A percentile compares a stretch with the other conserved stretches of the same genome.
These are phyloP conservation scores for Diphasiastrum complanatum DNA, from an alignment of 83 land plant genomes.

Conservation along the genomic window DNA sequence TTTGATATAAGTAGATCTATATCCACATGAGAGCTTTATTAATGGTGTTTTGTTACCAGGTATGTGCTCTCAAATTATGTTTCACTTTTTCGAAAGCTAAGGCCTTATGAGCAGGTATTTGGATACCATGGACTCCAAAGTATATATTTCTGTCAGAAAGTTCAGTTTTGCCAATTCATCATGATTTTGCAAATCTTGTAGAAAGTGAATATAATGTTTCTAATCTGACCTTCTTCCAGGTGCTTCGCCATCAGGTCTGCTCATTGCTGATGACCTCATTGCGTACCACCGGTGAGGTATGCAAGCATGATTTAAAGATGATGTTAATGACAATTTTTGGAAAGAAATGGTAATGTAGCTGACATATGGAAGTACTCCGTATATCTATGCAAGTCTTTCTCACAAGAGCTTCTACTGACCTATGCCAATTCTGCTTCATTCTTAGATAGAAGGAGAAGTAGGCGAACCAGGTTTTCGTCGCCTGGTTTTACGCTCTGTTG, in stretches of 20 bases:
- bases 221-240: slow-evolving; percentile 34
- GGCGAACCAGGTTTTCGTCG: slow-evolving; percentile 96
- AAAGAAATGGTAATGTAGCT: too few species aligned
- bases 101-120: slow-evolving; percentile 73
- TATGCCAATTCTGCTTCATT: slow-evolving; percentile 3
- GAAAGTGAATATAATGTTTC: background rate
- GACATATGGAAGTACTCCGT: too few species aligned
- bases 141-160: too few species aligned
- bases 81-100: slow-evolving; percentile 53
- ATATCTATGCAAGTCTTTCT: too few species aligned
- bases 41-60: slow-evolving; percentile 35
- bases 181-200: too few species aligned
- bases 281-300: slow-evolving; percentile 82
- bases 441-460: slow-evolving; percentile 77
- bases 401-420: too few species aligned
- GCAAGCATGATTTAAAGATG: background rate
- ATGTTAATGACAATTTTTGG: slow-evolving; percentile 3
- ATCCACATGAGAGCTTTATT: background rate
- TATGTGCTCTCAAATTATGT: slow-evolving; percentile 85
- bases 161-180: too few species aligned
- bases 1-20: background rate
- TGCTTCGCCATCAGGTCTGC: slow-evolving; percentile 85
- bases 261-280: slow-evolving; percentile 96
- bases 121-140: too few species aligned
- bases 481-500: slow-evolving; percentile 85